Base-by-base conservation (phyloP, 1,139 yeast genomes). In the Saccharomyces hybrid region DNA sequence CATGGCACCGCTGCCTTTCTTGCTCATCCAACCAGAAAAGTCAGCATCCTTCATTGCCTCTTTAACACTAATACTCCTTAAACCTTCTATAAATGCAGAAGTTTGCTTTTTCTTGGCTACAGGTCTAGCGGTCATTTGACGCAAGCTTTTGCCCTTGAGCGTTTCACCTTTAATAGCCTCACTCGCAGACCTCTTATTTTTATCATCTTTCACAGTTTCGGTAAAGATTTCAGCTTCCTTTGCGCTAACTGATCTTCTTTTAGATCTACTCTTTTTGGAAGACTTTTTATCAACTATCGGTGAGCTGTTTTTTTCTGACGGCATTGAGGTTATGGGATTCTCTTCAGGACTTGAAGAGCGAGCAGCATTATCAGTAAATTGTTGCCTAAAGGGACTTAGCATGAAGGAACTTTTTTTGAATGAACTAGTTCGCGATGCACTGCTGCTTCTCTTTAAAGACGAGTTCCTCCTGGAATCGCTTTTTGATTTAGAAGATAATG, bases 1-100 rank as follows among this genome's bases (percentile, higher is more conserved):
- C 62, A 84, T 80, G n/a, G 95, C 81, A 52, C 86, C 81, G 57
- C 86, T 88, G 38, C 97, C 96, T 60, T 88, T 83, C 70, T 93
- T 93, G 52, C 91, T 82, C 96, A 95, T 87, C 96, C 97, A 93
- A 1, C 99, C 99, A 53, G 90, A 84, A 65, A 76, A 82, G 55
- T 79, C 85, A 0, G 98, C 90, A 13, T 84, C 74, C 62, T 82
- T 82, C 50, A 86, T 81, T 0, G 98, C 87, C 49, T 88, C 89
- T 58, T 80, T 83, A 0, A 97, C 96, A 0, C 86, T 78, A 26
- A 88, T 78, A 23, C 74, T 77, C 63, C 91, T 78, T 50, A 93
- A 87, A 13, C 99, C 99, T 73, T 93, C 99, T 65, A 84, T 84
- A 71, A 93, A 93, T 0, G 98, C 99, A 0, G 96, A 85, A 0